phyloP scores from a whole-genome alignment of 805 yeast species.

The Cephaloascus fragrans region DNA sequence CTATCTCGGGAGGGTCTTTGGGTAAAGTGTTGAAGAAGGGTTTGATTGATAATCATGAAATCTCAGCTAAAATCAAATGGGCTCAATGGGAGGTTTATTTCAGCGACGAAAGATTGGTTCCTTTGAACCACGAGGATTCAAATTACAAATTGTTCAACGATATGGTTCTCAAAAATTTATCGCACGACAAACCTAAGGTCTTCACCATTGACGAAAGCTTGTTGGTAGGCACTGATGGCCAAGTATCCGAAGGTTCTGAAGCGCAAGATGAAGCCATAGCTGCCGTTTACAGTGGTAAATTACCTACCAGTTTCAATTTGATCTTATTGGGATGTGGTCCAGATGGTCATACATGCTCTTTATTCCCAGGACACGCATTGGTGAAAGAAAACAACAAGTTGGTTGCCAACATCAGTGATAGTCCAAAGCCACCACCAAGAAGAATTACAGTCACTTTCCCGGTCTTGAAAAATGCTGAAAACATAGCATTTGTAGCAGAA shows the following conservation, averaged over 20 bases:
- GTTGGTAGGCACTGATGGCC: slow-evolving; percentile 40
- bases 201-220: slow-evolving; percentile 57
- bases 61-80: slow-evolving; percentile 47
- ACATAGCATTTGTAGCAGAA: slow-evolving; percentile 78
- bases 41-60: slow-evolving; percentile 44
- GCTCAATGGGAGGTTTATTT: slow-evolving; percentile 72
- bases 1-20: slow-evolving; percentile 87
- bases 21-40: slow-evolving; percentile 65
- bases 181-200: slow-evolving; percentile 45
- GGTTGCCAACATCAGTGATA: slow-evolving; percentile 63
- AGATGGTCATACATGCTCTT: slow-evolving; percentile 91
- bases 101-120: slow-evolving; percentile 86
- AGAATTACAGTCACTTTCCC: slow-evolving; percentile 86
- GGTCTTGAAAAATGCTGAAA: slow-evolving; percentile 41
- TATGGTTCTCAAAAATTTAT: slow-evolving; percentile 44
- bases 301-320: slow-evolving; percentile 56
- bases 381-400: slow-evolving; percentile 40
- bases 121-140: slow-evolving; percentile 73
- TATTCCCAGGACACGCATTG: slow-evolving; percentile 77
- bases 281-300: slow-evolving; percentile 43
- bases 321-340: slow-evolving; percentile 88
- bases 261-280: slow-evolving; percentile 45
- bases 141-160: slow-evolving; percentile 73
- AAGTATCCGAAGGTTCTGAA: slow-evolving; percentile 31
- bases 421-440: slow-evolving; percentile 92